Evolutionary conservation across 495 filamentous ascomycete genomes (phyloP).

Genomic region (Hypoxylon subgilvum): DNA sequence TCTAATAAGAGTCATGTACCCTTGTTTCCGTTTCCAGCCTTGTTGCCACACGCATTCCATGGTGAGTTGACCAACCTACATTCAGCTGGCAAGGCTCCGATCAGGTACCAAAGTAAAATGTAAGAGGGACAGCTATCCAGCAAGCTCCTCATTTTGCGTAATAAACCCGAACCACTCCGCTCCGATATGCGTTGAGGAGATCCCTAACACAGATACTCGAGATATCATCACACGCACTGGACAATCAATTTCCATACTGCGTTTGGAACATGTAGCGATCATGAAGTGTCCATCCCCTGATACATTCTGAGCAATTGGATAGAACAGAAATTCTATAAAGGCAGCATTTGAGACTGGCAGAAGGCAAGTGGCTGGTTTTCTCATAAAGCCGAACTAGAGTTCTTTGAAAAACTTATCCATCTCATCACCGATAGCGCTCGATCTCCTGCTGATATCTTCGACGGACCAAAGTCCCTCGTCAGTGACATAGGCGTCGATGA

Average conservation of each 20-base stretch:
- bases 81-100: too few species aligned
- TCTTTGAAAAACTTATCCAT: conserved; percentile 41
- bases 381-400: conserved; percentile 32
- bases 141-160: conserved; percentile 19
- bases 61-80: too few species aligned
- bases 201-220: conserved; percentile 24
- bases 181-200: background rate
- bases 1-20: background rate
- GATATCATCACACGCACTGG: background rate
- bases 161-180: background rate
- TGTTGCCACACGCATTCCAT: too few species aligned
- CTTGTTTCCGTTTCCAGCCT: too few species aligned
- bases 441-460: conserved; percentile 41
- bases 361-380: too few species aligned
- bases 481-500: conserved; percentile 63
- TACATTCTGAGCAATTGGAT: too few species aligned
- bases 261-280: too few species aligned
- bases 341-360: too few species aligned
- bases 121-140: conserved; percentile 13
- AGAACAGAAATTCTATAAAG: too few species aligned
- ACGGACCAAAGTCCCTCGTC: conserved; percentile 53
- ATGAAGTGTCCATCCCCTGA: too few species aligned
- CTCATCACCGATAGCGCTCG: conserved; percentile 38
- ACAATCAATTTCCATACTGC: too few species aligned
- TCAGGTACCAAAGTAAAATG: too few species aligned